These are phyloP conservation scores for Penstemon newberryi DNA, from an alignment of 257 asterid genomes.

Conservation along the genomic window DNA sequence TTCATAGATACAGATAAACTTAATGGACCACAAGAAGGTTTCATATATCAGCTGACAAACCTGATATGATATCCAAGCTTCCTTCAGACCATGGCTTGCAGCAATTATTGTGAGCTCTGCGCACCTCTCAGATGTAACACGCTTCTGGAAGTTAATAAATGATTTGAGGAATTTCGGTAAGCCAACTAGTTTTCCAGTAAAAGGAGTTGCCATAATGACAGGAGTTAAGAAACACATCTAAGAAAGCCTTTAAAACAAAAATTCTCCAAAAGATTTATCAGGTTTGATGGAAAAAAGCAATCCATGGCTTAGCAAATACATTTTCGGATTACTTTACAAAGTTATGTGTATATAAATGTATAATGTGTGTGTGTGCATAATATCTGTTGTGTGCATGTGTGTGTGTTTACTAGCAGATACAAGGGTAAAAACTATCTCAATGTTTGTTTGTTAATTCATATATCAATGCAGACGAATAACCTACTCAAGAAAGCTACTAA, in stretches of 20 bases:
- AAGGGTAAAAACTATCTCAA: not conserved
- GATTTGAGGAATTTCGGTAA: slow-evolving; percentile 13
- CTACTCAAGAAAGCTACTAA: slow-evolving; percentile 10
- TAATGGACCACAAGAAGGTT: not conserved
- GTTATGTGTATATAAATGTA: not conserved
- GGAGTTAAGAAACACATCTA: slow-evolving; percentile 1
- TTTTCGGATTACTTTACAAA: not conserved
- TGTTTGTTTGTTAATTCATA: not conserved
- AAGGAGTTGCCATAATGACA: slow-evolving; percentile 4
- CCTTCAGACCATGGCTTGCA: slow-evolving; percentile 93
- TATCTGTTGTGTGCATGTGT: not conserved
- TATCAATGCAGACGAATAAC: slow-evolving; percentile 8
- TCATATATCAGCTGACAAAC: slow-evolving; percentile 35
- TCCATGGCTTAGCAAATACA: too few species aligned
- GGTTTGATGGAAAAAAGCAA: slow-evolving; percentile 7
- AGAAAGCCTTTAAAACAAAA: not conserved
- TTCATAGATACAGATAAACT: not conserved
- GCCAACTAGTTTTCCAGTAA: slow-evolving; percentile 19
- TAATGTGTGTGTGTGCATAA: not conserved
- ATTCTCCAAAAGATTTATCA: slow-evolving; percentile 9
- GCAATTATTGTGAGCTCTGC: slow-evolving; percentile 92
- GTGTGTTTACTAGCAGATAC: not conserved
- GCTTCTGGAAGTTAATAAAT: slow-evolving; percentile 49
- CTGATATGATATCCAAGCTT: slow-evolving; percentile 98
- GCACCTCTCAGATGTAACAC: slow-evolving; percentile 92